phyloP scores from a whole-genome alignment of 2,329 filamentous ascomycete species.

The Penicillium hordei region DNA sequence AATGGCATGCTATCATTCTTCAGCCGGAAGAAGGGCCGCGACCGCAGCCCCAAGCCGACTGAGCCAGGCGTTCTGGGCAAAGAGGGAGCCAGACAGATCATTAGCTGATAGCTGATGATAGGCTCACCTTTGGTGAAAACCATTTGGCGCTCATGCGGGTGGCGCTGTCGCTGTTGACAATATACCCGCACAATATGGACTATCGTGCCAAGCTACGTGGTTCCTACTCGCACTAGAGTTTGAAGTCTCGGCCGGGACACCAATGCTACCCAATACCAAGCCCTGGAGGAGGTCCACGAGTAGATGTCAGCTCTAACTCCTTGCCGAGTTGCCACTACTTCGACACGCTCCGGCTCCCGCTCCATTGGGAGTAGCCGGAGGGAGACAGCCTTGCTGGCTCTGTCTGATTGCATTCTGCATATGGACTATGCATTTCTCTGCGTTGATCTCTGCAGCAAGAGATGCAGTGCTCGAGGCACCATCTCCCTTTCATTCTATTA shows the following conservation, averaged over 20 bases:
- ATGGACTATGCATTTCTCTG: constrained; percentile 3
- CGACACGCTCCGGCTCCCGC: neutral
- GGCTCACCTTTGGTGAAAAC: neutral
- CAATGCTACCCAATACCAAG: neutral
- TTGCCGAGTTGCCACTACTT: neutral
- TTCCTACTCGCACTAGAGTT: neutral
- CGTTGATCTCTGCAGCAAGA: constrained; percentile 9
- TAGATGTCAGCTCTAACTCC: neutral
- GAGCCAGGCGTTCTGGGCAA: constrained; percentile 93
- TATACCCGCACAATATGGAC: neutral
- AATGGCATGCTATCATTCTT: constrained; percentile 85
- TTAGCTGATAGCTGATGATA: constrained; percentile 53
- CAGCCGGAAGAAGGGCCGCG: constrained; percentile 82
- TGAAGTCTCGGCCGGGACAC: neutral
- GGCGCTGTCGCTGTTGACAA: neutral
- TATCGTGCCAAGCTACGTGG: neutral
- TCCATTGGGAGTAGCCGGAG: neutral
- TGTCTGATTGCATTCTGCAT: constrained; percentile 5
- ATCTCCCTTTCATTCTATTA: constrained; percentile 20
- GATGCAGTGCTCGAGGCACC: constrained; percentile 12
- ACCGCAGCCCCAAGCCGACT: constrained; percentile 89
- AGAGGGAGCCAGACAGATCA: constrained; percentile 82
- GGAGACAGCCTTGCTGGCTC: neutral
- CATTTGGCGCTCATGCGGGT: neutral
- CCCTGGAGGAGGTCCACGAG: neutral